Percentiles rank a stretch among this genome's conserved stretches.
Conservation (phyloP, 495 filamentous ascomycete species). For the Symbiotaphrina buchneri region DNA sequence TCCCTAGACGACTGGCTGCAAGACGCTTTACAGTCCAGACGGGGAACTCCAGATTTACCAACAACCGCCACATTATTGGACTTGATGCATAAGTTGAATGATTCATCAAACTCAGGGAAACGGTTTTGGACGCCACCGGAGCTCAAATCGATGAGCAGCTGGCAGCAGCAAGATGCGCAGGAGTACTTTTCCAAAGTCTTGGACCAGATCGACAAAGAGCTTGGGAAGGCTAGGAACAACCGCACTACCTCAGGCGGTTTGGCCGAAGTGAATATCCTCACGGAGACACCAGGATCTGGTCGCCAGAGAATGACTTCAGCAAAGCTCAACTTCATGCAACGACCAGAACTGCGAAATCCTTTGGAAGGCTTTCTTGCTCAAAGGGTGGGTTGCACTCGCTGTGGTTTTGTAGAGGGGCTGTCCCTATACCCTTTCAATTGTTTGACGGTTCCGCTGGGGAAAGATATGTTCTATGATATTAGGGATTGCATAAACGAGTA, state of each 20-base stretch:
- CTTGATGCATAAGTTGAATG: constrained; percentile 43
- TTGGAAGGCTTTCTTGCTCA: constrained; percentile 79
- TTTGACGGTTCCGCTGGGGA: constrained; percentile 59
- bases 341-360: constrained; percentile 38
- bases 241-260: neutral
- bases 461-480: constrained; percentile 32
- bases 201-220: constrained; percentile 67
- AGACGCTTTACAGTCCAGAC: constrained; percentile 21
- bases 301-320: constrained; percentile 9
- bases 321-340: no score
- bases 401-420: constrained; percentile 70
- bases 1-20: constrained; percentile 30
- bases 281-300: constrained; percentile 8
- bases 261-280: constrained; percentile 17
- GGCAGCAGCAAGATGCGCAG: constrained; percentile 95
- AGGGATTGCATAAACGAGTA: constrained; percentile 66
- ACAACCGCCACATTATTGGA: constrained; percentile 34
- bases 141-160: constrained; percentile 72
- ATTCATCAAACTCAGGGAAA: constrained; percentile 38
- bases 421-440: constrained; percentile 86
- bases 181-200: constrained; percentile 88
- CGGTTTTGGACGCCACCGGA: constrained; percentile 56
- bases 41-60: constrained; percentile 11
- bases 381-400: constrained; percentile 68
- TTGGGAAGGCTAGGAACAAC: neutral